Conservation (phyloP, 768 basidiomycete species). For the Termitomyces heimii region DNA sequence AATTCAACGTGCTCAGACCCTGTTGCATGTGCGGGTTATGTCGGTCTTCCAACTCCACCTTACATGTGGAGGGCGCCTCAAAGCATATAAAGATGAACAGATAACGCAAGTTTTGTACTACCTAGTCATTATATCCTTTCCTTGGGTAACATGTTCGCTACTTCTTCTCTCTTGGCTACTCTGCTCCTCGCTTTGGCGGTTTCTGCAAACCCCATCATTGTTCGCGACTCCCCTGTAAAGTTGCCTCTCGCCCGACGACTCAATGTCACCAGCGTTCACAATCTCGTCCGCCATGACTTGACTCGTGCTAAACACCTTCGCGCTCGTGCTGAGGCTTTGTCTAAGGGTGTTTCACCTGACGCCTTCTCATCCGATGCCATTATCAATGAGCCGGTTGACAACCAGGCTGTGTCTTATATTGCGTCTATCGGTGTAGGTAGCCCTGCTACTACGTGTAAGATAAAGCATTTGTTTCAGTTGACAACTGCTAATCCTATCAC, state of each 20-base stretch:
- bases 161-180: slow-evolving; percentile 33
- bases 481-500: background rate
- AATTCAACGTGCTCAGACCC: background rate
- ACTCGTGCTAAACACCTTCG: slow-evolving; percentile 41
- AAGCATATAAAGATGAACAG: slow-evolving; percentile 9
- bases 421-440: slow-evolving; percentile 46
- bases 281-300: slow-evolving; percentile 46
- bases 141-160: slow-evolving; percentile 27
- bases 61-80: background rate
- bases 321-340: slow-evolving; percentile 28
- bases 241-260: slow-evolving; percentile 47
- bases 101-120: background rate
- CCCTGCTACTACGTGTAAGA: slow-evolving; percentile 46
- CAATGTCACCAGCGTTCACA: slow-evolving; percentile 42
- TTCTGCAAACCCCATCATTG: slow-evolving; percentile 37
- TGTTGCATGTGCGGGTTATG: background rate
- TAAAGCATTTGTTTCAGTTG: background rate
- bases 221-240: slow-evolving; percentile 34
- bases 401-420: slow-evolving; percentile 36
- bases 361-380: slow-evolving; percentile 17
- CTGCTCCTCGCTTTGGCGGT: slow-evolving; percentile 42
- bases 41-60: background rate
- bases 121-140: background rate
- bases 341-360: slow-evolving; percentile 16
- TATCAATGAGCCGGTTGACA: slow-evolving; percentile 32